Evolutionary conservation across 2,329 filamentous ascomycete species (phyloP), one percentile per base, ranked within the genome.

Genomic region (Pseudogymnoascus sp.): DNA sequence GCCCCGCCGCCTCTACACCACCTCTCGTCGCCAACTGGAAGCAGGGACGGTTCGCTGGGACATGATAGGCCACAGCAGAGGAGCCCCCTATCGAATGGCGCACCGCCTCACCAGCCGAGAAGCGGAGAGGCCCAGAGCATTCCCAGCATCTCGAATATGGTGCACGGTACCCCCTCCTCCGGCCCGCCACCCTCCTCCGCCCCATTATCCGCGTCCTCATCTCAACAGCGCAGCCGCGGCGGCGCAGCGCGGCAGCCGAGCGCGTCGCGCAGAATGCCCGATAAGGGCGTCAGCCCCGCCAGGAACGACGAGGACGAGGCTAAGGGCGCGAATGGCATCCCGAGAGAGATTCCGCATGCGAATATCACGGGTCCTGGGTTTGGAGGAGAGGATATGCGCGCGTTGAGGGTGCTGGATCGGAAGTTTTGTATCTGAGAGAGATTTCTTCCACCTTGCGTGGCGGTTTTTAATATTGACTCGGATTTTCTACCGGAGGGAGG

Each of bases 391-490:
- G 88, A 90, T 67, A 81, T 81, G 65, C 79, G 86, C 67, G 87
- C 86, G 1, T 73, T 90, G 52, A 80, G 85, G 66, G 85, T 89
- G 71, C 76, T 91, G 59, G 85, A 91, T 73, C 78, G 80, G 66
- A 83, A 83, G 68, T 83, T 84, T 68, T 77, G 73, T 64, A 68
- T 69, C 62, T 73, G 70, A 67, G 21, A 6, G 21, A 25, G 3
- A 4, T 18, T 40, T 28, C 12, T n/a, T n/a, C 5, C 21, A 25
- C 21, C 41, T 49, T 23, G 9, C 12, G 12, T n/a, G 18, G 18
- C 5, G 21, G 25, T 8, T 49, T 49, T 49, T 14, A 49, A 49
- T 23, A 49, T 8, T 11, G 11, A 4, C 21, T 9, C 14, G 6
- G 14, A 33, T 23, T 16, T 45, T 49, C 5, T 49, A 40, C 8